Conservation (phyloP, 176 grass and related monocot species). For the Oryza glumipatula region DNA sequence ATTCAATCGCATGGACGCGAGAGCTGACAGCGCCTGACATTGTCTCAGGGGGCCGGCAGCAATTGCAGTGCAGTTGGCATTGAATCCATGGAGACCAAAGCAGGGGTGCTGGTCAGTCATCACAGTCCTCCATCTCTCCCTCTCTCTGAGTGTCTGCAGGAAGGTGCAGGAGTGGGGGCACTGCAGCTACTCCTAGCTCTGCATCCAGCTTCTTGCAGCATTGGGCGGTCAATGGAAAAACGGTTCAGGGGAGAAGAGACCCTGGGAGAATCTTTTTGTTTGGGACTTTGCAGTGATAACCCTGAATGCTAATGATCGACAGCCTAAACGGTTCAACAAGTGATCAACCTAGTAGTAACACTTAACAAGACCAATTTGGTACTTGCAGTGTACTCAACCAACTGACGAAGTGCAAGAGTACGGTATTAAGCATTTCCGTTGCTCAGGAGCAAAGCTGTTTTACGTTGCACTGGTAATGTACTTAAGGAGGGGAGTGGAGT, state of each 20-base stretch:
- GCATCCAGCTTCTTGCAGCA: slow-evolving; percentile 15
- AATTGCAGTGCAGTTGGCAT: slow-evolving; percentile 14
- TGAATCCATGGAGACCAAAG: not conserved
- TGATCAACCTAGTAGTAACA: not conserved
- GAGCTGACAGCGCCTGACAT: slow-evolving; percentile 34
- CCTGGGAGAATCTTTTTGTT: not conserved
- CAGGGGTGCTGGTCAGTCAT: not conserved
- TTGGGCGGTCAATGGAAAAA: not conserved
- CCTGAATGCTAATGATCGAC: not conserved
- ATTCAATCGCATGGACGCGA: slow-evolving; percentile 14
- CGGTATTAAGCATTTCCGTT: too few species aligned
- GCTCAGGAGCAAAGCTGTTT: too few species aligned
- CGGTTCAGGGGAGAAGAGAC: not conserved
- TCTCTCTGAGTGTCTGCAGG: too few species aligned
- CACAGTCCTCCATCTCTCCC: not conserved
- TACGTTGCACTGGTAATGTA: too few species aligned
- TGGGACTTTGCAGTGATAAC: not conserved
- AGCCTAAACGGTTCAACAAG: not conserved
- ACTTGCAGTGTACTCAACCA: not conserved
- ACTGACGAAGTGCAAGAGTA: too few species aligned
- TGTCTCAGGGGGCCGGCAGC: slow-evolving; percentile 21
- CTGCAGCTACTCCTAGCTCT: not conserved
- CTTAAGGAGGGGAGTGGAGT: too few species aligned
- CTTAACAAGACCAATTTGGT: not conserved
- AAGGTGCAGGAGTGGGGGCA: not conserved